Base-by-base conservation (phyloP, 2,329 filamentous ascomycete species). In the Nemania serpens region DNA sequence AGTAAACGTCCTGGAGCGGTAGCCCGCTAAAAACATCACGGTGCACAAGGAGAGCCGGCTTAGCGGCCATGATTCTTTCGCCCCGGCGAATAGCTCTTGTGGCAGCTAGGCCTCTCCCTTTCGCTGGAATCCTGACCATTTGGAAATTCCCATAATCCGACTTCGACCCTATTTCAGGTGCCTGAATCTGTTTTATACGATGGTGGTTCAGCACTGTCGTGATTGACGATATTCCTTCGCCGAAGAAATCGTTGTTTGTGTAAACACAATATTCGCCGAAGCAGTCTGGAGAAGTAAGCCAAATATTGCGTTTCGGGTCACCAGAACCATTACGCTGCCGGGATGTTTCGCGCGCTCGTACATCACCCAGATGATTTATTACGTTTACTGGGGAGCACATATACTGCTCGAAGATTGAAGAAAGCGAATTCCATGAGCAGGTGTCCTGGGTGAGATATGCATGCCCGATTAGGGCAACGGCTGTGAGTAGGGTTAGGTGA, bases 11-110 rank as follows among this genome's bases (percentile, higher is more conserved):
- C 13, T 65, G 63, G 13, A 61, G 48, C 2, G 37, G 48, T 25
- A 70, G 62, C 3, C 70, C 68, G 12, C 67, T 62, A 15, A 70
- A 58, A 7, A 67, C 48, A 20, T 59, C 41, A 20, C 58, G 65
- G 34, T 71, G 69, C 11, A 67, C 67, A 36, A 71, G 62, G 20
- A 71, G 47, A 12, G 62, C 68, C 4, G 69, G 69, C 18, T 61
- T 62, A 15, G 61, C 48, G 5, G 63, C 58, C 64, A 70, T 68
- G 36, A 71, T 68, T 36, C 43, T 59, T 39, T 70, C 67, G 11
- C 69, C 69, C 29, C 61, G 59, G 10, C 50, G 59, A 54, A 70
- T 69, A 11, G 57, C 47, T 15, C 57, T 55, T 17, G 58, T 66
- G 15, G 69, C 69, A 34, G 70, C 46, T 2, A 71, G 59, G 0